Evolutionary conservation across 352 stramenopile genomes (phyloP).

Genomic region (Phytopythium delawarense): DNA sequence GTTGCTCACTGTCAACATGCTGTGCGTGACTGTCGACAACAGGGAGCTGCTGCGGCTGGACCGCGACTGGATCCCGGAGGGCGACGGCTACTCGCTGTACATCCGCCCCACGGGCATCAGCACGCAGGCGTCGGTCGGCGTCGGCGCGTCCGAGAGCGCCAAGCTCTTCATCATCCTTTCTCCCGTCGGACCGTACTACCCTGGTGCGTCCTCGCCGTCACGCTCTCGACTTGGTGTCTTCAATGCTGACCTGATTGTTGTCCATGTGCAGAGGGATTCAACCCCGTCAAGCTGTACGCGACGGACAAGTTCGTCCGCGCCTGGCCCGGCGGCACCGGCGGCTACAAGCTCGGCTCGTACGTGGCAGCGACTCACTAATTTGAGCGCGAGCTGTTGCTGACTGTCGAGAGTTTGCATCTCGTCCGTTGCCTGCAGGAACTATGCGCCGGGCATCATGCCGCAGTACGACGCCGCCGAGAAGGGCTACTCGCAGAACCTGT

Average conservation of each 20-base stretch:
- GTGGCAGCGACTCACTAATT: neutral
- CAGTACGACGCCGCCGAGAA: slow-evolving; percentile 82
- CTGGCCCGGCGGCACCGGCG: slow-evolving; percentile 94
- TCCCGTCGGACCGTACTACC: slow-evolving; percentile 98
- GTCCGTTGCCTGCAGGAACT: slow-evolving; percentile 45
- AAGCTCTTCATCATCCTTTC: slow-evolving; percentile 96
- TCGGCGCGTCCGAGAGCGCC: slow-evolving; percentile 84
- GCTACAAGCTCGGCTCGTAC: slow-evolving; percentile 90
- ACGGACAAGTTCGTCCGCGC: slow-evolving; percentile 93
- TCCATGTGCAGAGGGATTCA: slow-evolving; percentile 68
- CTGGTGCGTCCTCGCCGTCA: slow-evolving; percentile 21
- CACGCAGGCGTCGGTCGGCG: slow-evolving; percentile 89
- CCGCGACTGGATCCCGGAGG: slow-evolving; percentile 91
- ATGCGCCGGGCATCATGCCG: slow-evolving; percentile 90
- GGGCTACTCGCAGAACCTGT: slow-evolving; percentile 91
- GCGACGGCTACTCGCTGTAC: slow-evolving; percentile 96
- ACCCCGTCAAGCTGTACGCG: slow-evolving; percentile 87
- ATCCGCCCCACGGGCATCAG: slow-evolving; percentile 94
- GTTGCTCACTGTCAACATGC: neutral
- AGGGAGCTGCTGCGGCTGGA: slow-evolving; percentile 76
- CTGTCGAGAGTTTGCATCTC: neutral
- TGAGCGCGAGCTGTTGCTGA: no score
- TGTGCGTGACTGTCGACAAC: neutral
- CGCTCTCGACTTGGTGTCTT: neutral
- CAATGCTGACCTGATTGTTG: neutral